These are phyloP conservation scores for Maudiozyma barnettii DNA, from an alignment of 805 yeast species.

Conservation along the genomic window DNA sequence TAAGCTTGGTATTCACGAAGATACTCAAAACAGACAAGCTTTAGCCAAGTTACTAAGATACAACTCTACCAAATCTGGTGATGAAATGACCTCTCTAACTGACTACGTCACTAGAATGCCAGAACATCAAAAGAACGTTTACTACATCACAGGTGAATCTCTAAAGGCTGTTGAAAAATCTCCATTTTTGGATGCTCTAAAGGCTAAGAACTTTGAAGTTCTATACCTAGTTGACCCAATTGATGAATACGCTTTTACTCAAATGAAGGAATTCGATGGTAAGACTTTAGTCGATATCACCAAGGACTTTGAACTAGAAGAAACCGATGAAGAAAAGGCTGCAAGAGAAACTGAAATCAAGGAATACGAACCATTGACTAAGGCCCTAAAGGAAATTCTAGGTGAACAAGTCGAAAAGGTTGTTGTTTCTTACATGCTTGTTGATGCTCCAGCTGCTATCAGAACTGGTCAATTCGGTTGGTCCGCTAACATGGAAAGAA, in stretches of 20 bases:
- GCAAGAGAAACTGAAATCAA: constrained; percentile 87
- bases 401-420: constrained; percentile 99
- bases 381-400: constrained; percentile 90
- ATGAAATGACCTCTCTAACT: constrained; percentile 86
- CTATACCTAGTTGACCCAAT: constrained; percentile 97
- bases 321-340: constrained; percentile 95
- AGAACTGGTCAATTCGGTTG: constrained; percentile 99
- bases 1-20: constrained; percentile 98
- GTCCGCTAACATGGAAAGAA: constrained; percentile 99
- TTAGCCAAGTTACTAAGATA: constrained; percentile 93
- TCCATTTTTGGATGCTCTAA: constrained; percentile 97
- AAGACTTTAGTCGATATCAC: constrained; percentile 98
- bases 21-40: constrained; percentile 91
- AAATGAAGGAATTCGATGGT: constrained; percentile 98
- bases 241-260: constrained; percentile 99
- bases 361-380: constrained; percentile 88
- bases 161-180: constrained; percentile 96
- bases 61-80: constrained; percentile 92
- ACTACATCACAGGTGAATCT: constrained; percentile 98
- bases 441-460: constrained; percentile 99
- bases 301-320: constrained; percentile 97
- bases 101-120: constrained; percentile 99
- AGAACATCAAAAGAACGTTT: constrained; percentile 98
- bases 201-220: constrained; percentile 97
- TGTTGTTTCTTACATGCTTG: constrained; percentile 92